phyloP scores from a whole-genome alignment of 208 protist species.

The Zelonia costaricensis region DNA sequence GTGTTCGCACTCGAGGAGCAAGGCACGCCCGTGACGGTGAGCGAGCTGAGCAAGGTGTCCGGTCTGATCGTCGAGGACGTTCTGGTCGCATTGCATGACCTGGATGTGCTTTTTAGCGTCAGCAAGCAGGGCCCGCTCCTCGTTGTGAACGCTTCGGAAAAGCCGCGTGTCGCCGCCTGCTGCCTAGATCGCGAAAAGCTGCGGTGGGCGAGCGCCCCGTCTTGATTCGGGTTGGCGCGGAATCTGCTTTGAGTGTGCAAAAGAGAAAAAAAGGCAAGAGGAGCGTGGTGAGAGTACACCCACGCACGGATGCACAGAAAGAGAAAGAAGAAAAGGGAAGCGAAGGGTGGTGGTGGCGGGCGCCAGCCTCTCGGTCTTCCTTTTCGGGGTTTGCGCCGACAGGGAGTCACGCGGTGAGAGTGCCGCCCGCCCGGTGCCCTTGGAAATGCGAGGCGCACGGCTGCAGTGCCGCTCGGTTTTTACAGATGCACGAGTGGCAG shows the following conservation, averaged over 20 bases:
- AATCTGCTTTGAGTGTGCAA: not conserved
- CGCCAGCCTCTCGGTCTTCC: no score
- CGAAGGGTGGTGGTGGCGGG: no score
- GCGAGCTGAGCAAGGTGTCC: slow-evolving; percentile 49
- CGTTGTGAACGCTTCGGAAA: slow-evolving; percentile 19
- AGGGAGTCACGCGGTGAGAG: no score
- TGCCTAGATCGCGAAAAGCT: slow-evolving; percentile 30
- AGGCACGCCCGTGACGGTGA: slow-evolving; percentile 44
- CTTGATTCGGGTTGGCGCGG: not conserved
- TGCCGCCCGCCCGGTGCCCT: no score
- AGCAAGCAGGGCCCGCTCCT: slow-evolving; percentile 49
- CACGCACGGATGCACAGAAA: no score
- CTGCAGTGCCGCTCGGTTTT: no score
- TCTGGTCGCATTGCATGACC: slow-evolving; percentile 52
- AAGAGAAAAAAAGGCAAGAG: not conserved
- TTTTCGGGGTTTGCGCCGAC: no score
- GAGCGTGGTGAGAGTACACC: not conserved
- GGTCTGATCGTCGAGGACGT: slow-evolving; percentile 74
- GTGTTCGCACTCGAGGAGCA: slow-evolving; percentile 43
- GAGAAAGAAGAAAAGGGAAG: no score
- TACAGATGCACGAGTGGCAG: no score
- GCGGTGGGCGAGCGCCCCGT: slow-evolving; percentile 27
- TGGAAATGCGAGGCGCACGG: no score
- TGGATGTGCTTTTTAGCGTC: slow-evolving; percentile 51
- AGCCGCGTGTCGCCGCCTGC: not conserved